Percentiles rank a stretch among this genome's conserved stretches.
These are phyloP conservation scores for Saccharum spontaneum DNA, from an alignment of 176 grass and related monocot species.

Conservation along the genomic window DNA sequence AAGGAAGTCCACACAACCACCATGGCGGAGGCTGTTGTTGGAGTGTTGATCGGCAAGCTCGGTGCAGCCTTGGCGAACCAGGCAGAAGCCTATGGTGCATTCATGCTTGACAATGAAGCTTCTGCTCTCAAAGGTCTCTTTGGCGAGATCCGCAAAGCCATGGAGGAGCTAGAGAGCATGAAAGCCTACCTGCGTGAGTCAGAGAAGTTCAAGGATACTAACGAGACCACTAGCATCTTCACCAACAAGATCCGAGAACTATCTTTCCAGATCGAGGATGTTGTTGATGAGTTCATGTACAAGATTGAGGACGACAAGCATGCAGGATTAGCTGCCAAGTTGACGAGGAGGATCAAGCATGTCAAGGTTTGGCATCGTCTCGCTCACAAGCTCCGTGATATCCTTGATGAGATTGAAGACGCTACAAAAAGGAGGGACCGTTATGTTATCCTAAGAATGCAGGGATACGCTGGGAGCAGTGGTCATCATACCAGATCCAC, in stretches of 20 bases:
- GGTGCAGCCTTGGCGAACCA: no score
- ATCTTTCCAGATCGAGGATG: not conserved
- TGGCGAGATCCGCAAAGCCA: no score
- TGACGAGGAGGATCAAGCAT: not conserved
- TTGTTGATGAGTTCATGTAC: slow-evolving; percentile 8
- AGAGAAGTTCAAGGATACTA: not conserved
- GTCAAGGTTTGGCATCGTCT: not conserved
- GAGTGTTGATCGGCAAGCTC: no score
- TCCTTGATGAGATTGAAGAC: not conserved
- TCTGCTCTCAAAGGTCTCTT: no score
- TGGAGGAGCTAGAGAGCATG: not conserved
- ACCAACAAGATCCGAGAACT: not conserved
- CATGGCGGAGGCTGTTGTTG: no score
- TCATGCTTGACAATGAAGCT: no score
- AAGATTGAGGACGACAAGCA: not conserved
- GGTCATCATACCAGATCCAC: no score
- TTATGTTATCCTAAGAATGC: not conserved
- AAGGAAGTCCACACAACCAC: not conserved
- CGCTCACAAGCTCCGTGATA: not conserved
- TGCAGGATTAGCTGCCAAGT: not conserved
- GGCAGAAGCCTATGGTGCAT: no score
- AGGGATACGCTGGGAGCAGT: not conserved
- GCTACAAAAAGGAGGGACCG: not conserved
- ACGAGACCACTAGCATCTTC: not conserved
- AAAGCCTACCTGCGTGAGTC: not conserved